These are phyloP conservation scores for Olyra latifolia DNA, from an alignment of 176 grass and related monocot species.

Conservation along the genomic window DNA sequence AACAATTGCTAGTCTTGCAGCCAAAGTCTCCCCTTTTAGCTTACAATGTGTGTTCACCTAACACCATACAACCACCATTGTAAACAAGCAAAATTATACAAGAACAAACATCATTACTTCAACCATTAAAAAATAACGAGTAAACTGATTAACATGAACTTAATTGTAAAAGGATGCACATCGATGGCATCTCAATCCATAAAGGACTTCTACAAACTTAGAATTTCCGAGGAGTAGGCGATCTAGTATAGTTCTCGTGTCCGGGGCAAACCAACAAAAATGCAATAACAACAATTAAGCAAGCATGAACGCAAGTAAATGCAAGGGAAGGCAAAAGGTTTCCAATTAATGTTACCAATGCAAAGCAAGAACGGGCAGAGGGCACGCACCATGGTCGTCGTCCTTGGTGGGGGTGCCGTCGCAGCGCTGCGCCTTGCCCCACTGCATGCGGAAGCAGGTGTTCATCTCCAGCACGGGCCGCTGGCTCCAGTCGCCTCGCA, in stretches of 20 bases:
- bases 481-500: slow-evolving; percentile 81
- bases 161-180: background rate
- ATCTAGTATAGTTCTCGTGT: background rate
- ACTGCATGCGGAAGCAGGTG: slow-evolving; percentile 90
- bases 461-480: slow-evolving; percentile 84
- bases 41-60: background rate
- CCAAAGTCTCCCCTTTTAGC: background rate
- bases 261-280: background rate
- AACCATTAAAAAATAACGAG: background rate
- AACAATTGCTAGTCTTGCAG: background rate
- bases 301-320: background rate
- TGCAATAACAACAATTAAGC: background rate
- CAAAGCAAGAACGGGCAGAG: background rate
- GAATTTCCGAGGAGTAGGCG: background rate
- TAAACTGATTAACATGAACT: background rate
- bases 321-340: slow-evolving; percentile 8
- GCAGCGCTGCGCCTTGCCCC: slow-evolving; percentile 89
- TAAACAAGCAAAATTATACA: background rate
- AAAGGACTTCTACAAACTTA: background rate
- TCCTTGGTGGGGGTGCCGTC: slow-evolving; percentile 48
- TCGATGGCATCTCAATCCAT: background rate
- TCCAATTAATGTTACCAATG: background rate
- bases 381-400: slow-evolving; percentile 54
- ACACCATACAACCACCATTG: background rate
- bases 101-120: background rate